phyloP scores from a whole-genome alignment of 2,329 filamentous ascomycete species.

The Neofusicoccum sp. region DNA sequence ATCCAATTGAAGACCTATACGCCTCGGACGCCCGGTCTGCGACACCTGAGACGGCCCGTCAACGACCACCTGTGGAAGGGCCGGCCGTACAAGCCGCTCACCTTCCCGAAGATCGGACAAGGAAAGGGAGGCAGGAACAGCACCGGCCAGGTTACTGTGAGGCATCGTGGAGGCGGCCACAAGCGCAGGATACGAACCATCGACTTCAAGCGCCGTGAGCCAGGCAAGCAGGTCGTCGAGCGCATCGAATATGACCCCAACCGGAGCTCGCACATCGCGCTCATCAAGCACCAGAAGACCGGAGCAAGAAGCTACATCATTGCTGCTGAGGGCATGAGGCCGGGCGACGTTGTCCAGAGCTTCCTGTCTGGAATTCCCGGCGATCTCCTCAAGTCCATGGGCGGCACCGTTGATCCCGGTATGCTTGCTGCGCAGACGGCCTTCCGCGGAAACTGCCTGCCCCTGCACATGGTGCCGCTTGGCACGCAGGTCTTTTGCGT shows the following conservation, averaged over 20 bases:
- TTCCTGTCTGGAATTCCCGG: constrained; percentile 86
- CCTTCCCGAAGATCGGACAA: constrained; percentile 88
- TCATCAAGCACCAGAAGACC: constrained; percentile 73
- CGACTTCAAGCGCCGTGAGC: constrained; percentile 76
- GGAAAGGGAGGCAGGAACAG: constrained; percentile 91
- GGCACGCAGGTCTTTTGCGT: constrained; percentile 93
- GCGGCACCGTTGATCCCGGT: constrained; percentile 88
- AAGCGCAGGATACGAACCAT: constrained; percentile 90
- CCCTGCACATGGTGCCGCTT: constrained; percentile 91
- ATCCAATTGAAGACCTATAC: constrained; percentile 77
- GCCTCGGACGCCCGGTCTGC: constrained; percentile 85
- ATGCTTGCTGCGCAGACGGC: constrained; percentile 92
- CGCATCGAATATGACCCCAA: constrained; percentile 96
- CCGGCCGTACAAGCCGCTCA: constrained; percentile 75
- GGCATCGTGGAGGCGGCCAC: constrained; percentile 87
- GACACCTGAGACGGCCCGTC: constrained; percentile 86
- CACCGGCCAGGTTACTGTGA: constrained; percentile 78
- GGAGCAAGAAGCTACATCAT: constrained; percentile 82
- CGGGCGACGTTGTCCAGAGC: constrained; percentile 88
- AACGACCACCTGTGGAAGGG: constrained; percentile 98
- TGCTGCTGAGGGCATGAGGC: constrained; percentile 89
- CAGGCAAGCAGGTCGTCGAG: constrained; percentile 84
- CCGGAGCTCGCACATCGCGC: constrained; percentile 87
- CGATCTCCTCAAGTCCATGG: constrained; percentile 86
- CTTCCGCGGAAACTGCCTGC: constrained; percentile 90